These are phyloP conservation scores for Mycena floridula DNA, from an alignment of 768 basidiomycete species.

Conservation along the genomic window DNA sequence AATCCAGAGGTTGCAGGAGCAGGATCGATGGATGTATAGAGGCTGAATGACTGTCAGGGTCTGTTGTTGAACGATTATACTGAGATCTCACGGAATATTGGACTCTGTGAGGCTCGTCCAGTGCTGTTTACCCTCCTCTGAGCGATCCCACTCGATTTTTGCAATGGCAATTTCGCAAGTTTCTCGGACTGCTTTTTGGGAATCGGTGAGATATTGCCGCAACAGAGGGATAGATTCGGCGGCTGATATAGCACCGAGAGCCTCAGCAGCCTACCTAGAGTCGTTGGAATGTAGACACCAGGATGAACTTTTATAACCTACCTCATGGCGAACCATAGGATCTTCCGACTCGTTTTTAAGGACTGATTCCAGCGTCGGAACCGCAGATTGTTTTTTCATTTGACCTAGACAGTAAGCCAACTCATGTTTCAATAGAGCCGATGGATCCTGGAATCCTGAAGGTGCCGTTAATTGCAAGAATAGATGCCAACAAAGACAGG, in stretches of 20 bases:
- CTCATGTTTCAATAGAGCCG: slow-evolving; percentile 92
- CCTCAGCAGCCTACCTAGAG: slow-evolving; percentile 82
- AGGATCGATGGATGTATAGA: slow-evolving; percentile 83
- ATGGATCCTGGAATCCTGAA: slow-evolving; percentile 78
- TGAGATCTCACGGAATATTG: slow-evolving; percentile 32
- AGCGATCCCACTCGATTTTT: slow-evolving; percentile 90
- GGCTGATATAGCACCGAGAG: slow-evolving; percentile 90
- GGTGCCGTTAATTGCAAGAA: slow-evolving; percentile 6
- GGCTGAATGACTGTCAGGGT: slow-evolving; percentile 28
- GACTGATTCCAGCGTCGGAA: slow-evolving; percentile 75
- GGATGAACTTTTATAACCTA: slow-evolving; percentile 20
- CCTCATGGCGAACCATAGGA: slow-evolving; percentile 98
- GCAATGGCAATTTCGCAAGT: slow-evolving; percentile 97
- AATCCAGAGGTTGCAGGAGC: slow-evolving; percentile 74
- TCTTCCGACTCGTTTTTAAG: slow-evolving; percentile 68
- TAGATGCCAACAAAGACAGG: slow-evolving; percentile 1
- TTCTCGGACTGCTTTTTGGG: slow-evolving; percentile 75
- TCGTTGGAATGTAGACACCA: slow-evolving; percentile 7
- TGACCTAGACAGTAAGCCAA: slow-evolving; percentile 97
- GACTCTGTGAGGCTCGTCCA: slow-evolving; percentile 21
- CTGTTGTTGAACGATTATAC: not conserved
- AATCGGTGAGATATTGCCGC: slow-evolving; percentile 62
- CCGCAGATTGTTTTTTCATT: slow-evolving; percentile 65
- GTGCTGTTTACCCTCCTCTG: slow-evolving; percentile 60
- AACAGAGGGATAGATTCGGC: slow-evolving; percentile 62